phyloP scores from a whole-genome alignment of 306 rosid species.

The Mimosa pudica region DNA sequence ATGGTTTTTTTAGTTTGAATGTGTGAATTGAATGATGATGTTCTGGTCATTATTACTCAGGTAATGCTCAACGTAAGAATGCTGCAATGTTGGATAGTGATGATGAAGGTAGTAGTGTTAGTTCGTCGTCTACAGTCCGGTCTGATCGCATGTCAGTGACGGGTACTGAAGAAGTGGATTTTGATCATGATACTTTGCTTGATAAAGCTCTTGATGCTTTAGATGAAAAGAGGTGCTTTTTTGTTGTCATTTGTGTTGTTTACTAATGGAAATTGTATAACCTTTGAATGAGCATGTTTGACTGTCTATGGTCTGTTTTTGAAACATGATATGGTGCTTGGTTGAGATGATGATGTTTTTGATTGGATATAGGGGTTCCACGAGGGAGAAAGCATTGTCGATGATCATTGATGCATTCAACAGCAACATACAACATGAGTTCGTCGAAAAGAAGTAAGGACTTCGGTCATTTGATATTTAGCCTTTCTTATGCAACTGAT shows the following conservation, averaged over 20 bases:
- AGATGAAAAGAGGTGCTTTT: slow-evolving; percentile 68
- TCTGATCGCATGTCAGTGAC: slow-evolving; percentile 58
- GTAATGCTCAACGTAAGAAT: slow-evolving; percentile 72
- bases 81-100: slow-evolving; percentile 64
- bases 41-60: slow-evolving; percentile 35
- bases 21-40: neutral
- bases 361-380: slow-evolving; percentile 60
- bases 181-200: slow-evolving; percentile 63
- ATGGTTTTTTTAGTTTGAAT: neutral
- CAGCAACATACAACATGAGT: slow-evolving; percentile 61
- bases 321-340: neutral
- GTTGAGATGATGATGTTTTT: neutral
- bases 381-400: slow-evolving; percentile 71
- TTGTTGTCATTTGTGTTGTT: neutral
- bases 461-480: neutral
- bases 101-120: slow-evolving; percentile 81
- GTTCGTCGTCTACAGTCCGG: slow-evolving; percentile 69
- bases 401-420: slow-evolving; percentile 55
- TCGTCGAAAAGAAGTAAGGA: slow-evolving; percentile 77
- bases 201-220: slow-evolving; percentile 82
- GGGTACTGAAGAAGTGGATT: slow-evolving; percentile 59
- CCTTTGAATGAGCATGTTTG: neutral
- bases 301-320: neutral
- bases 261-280: neutral
- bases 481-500: neutral